Evolutionary conservation across 371 early-diverging fungal genomes (phyloP).

Genomic region (Capillidium rhysosporum): DNA sequence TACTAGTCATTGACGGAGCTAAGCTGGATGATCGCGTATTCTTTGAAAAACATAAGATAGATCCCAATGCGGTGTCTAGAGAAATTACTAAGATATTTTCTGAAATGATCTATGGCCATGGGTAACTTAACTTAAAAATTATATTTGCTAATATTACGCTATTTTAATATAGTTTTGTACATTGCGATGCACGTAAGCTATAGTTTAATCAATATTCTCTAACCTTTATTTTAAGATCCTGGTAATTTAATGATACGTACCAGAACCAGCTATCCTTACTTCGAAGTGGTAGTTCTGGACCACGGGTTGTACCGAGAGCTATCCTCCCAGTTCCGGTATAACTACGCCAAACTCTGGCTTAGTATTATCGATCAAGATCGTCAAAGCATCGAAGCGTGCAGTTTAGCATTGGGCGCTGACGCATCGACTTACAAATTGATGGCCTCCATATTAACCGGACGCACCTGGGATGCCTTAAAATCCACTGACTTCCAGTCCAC

Average conservation of each 20-base stretch:
- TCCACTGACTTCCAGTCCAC: conserved; percentile 15
- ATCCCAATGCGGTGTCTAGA: conserved; percentile 45
- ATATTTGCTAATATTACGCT: not conserved
- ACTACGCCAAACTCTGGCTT: conserved; percentile 77
- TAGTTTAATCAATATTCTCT: not conserved
- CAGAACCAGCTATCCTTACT: conserved; percentile 17
- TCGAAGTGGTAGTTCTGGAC: conserved; percentile 75
- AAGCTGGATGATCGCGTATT: conserved; percentile 54
- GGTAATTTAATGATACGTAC: conserved; percentile 48
- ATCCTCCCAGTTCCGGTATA: conserved; percentile 43
- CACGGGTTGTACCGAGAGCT: conserved; percentile 84
- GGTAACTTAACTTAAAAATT: conserved; percentile 14
- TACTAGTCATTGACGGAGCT: conserved; percentile 38
- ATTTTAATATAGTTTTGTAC: conserved; percentile 25
- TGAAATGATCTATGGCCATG: conserved; percentile 83
- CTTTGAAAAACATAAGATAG: conserved; percentile 38
- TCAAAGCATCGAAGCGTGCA: conserved; percentile 29
- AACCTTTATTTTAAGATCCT: conserved; percentile 20
- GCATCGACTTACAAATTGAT: conserved; percentile 64
- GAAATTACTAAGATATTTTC: conserved; percentile 54
- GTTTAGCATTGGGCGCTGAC: conserved; percentile 29
- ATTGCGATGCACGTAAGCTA: conserved; percentile 52
- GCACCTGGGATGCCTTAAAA: conserved; percentile 52
- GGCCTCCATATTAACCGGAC: conserved; percentile 67
- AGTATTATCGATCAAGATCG: conserved; percentile 61